Conservation (phyloP, 352 stramenopile species). For the Pythium chondricola region DNA sequence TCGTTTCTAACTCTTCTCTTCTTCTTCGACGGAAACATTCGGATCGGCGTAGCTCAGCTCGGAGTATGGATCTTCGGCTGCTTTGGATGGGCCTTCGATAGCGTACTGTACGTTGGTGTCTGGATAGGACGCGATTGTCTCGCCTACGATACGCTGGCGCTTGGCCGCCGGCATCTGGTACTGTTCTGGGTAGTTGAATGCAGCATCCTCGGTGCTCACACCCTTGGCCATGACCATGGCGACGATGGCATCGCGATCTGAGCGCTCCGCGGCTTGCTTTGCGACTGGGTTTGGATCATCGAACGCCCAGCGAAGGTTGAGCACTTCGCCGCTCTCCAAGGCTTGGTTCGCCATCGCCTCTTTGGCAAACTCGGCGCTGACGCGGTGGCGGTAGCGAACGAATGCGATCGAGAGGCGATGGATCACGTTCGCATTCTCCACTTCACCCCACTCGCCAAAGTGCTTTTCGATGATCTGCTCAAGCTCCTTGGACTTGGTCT, state of each 20-base stretch:
- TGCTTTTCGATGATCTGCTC: conserved; percentile 74
- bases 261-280: conserved; percentile 77
- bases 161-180: conserved; percentile 71
- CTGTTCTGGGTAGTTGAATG: conserved; percentile 74
- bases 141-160: conserved; percentile 58
- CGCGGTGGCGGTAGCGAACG: conserved; percentile 78
- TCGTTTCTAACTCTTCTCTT: conserved; percentile 15
- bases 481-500: conserved; percentile 41
- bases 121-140: conserved; percentile 62
- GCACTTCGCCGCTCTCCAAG: conserved; percentile 81
- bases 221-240: conserved; percentile 76
- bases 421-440: conserved; percentile 93
- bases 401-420: conserved; percentile 89
- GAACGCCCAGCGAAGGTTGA: conserved; percentile 91
- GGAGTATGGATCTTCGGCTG: conserved; percentile 32
- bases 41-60: conserved; percentile 62
- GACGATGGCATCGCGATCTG: conserved; percentile 86
- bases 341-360: conserved; percentile 90
- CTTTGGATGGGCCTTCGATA: background rate
- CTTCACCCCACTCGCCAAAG: conserved; percentile 92
- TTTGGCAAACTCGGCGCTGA: conserved; percentile 78
- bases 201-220: conserved; percentile 43
- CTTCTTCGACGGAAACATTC: conserved; percentile 15
- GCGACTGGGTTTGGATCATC: conserved; percentile 93
- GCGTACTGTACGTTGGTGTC: conserved; percentile 62